A percentile compares a stretch with the other conserved stretches of the same genome.
Evolutionary conservation across 768 basidiomycete species (phyloP).

Genomic region (Mycena rosella): DNA sequence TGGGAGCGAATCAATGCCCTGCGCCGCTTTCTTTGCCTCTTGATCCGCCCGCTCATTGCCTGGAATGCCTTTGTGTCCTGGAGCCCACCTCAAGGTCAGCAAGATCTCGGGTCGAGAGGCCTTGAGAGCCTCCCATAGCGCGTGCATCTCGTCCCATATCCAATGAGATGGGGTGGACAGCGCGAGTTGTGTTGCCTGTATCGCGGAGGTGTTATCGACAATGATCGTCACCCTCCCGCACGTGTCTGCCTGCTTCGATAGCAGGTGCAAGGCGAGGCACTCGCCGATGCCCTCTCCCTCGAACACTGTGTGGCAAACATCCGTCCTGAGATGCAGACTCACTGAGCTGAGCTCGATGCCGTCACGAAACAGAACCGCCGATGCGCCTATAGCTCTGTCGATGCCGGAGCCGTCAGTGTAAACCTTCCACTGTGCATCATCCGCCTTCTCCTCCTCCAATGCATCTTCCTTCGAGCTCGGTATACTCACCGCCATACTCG

Average conservation of each 20-base stretch:
- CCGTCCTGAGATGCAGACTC: neutral
- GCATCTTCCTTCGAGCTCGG: too few relatives aligned
- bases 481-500: too few relatives aligned
- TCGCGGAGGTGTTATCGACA: constrained; percentile 39
- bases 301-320: constrained; percentile 38
- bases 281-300: constrained; percentile 42
- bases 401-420: constrained; percentile 37
- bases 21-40: constrained; percentile 31
- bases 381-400: constrained; percentile 37
- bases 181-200: constrained; percentile 16
- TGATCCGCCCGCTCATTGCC: too few relatives aligned
- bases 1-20: too few relatives aligned
- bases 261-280: constrained; percentile 28
- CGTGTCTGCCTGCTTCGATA: neutral
- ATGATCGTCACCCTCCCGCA: constrained; percentile 4
- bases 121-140: too few relatives aligned
- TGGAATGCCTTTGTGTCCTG: constrained; percentile 40
- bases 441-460: neutral
- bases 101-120: too few relatives aligned
- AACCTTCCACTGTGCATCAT: neutral
- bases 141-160: too few relatives aligned
- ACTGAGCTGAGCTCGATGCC: neutral
- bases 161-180: too few relatives aligned
- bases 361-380: constrained; percentile 31
- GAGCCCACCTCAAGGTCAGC: constrained; percentile 34